These are phyloP conservation scores for Tympanopsis confertula DNA, from an alignment of 2,329 filamentous ascomycete genomes.

Conservation along the genomic window DNA sequence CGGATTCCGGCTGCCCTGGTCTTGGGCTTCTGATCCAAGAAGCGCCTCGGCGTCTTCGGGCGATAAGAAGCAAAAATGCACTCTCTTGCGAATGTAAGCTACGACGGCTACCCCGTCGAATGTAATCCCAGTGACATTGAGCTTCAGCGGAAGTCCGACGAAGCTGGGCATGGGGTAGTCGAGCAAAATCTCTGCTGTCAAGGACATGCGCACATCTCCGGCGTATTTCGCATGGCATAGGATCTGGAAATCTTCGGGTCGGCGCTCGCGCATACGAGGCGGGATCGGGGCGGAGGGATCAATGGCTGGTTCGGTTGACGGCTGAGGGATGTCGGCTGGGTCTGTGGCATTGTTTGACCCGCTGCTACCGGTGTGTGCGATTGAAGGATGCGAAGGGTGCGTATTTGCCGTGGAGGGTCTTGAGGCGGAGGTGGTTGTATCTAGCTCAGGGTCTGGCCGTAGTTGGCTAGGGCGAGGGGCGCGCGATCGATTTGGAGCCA, in stretches of 20 bases:
- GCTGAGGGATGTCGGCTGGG: neutral
- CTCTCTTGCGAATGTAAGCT: constrained; percentile 51
- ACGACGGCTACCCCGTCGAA: constrained; percentile 58
- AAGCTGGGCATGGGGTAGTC: constrained; percentile 64
- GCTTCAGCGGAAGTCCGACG: constrained; percentile 53
- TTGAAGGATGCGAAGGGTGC: constrained; percentile 14
- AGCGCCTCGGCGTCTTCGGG: constrained; percentile 46
- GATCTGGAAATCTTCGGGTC: constrained; percentile 52
- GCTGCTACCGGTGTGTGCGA: constrained; percentile 9
- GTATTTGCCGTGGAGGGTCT: constrained; percentile 28
- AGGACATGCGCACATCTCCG: constrained; percentile 49
- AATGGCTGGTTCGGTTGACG: neutral
- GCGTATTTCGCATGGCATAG: constrained; percentile 52
- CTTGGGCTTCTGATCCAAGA: constrained; percentile 8
- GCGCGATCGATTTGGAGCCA: neutral
- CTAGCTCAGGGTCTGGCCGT: constrained; percentile 17
- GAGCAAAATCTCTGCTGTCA: constrained; percentile 57
- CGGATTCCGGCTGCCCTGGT: neutral
- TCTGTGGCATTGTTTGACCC: constrained; percentile 8
- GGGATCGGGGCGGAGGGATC: constrained; percentile 12
- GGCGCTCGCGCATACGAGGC: constrained; percentile 39
- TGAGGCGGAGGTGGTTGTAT: constrained; percentile 20
- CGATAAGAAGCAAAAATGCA: constrained; percentile 56
- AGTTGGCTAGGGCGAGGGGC: constrained; percentile 7
- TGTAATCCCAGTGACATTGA: constrained; percentile 55